Conservation (phyloP, 352 stramenopile genomes). For the Phytophthora nicotianae region DNA sequence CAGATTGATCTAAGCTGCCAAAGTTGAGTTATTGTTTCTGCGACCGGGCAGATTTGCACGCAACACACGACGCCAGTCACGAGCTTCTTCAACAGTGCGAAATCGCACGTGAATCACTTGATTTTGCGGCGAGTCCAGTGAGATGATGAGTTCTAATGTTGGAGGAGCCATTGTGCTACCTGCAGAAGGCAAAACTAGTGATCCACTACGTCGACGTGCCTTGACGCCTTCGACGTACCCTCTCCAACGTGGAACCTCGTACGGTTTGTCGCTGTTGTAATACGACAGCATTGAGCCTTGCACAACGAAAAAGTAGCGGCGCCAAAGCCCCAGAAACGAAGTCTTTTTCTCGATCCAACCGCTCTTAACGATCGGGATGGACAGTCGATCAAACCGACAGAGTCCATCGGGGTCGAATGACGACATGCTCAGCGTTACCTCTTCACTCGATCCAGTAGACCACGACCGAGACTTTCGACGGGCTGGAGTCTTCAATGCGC, state of each 20-base stretch:
- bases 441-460: slow-evolving; percentile 53
- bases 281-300: slow-evolving; percentile 77
- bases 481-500: slow-evolving; percentile 63
- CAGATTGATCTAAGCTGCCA: slow-evolving; percentile 18
- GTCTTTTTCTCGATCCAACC: slow-evolving; percentile 74
- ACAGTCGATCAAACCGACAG: slow-evolving; percentile 64
- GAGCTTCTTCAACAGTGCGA: slow-evolving; percentile 33
- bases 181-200: slow-evolving; percentile 14
- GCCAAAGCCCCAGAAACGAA: slow-evolving; percentile 64
- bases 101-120: slow-evolving; percentile 38
- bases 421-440: slow-evolving; percentile 59
- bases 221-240: slow-evolving; percentile 66
- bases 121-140: slow-evolving; percentile 33
- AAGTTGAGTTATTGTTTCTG: slow-evolving; percentile 19
- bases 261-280: slow-evolving; percentile 76
- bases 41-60: slow-evolving; percentile 21
- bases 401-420: slow-evolving; percentile 61
- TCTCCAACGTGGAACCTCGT: slow-evolving; percentile 65
- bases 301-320: slow-evolving; percentile 77
- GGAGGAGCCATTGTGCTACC: slow-evolving; percentile 22
- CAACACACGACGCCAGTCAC: slow-evolving; percentile 43
- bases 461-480: slow-evolving; percentile 67
- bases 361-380: slow-evolving; percentile 60
- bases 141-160: slow-evolving; percentile 37
- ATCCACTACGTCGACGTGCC: slow-evolving; percentile 27